phyloP scores from a whole-genome alignment of 257 asterid genomes.

The Verbena officinalis region DNA sequence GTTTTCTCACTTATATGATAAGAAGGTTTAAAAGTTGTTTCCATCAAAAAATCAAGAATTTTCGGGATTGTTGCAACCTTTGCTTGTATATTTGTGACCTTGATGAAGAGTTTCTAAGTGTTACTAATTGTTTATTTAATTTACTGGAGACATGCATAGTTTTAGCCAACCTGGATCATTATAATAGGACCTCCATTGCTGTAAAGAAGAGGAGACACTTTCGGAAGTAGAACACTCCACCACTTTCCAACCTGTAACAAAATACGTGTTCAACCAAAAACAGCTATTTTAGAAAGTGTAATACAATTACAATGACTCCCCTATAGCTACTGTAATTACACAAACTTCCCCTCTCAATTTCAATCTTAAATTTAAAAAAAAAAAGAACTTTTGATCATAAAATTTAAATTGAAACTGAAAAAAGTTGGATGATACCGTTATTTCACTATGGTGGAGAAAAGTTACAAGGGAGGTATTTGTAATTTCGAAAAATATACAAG shows the following conservation, averaged over 20 bases:
- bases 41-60: too few species aligned
- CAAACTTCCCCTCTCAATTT: too few species aligned
- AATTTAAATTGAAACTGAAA: too few species aligned
- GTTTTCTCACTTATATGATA: too few species aligned
- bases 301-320: background rate
- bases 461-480: too few species aligned
- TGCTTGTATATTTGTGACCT: slow-evolving; percentile 6
- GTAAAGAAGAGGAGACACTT: slow-evolving; percentile 70
- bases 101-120: background rate
- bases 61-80: background rate
- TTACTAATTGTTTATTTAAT: slow-evolving; percentile 4
- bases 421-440: too few species aligned
- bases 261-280: slow-evolving; percentile 22
- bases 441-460: too few species aligned
- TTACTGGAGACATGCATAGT: background rate
- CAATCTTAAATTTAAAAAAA: too few species aligned
- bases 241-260: slow-evolving; percentile 74
- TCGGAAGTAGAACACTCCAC: slow-evolving; percentile 88
- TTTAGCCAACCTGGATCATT: slow-evolving; percentile 80
- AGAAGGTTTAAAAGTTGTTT: too few species aligned
- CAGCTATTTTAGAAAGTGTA: slow-evolving; percentile 4
- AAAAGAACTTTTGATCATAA: too few species aligned
- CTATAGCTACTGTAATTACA: too few species aligned
- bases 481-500: too few species aligned
- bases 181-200: slow-evolving; percentile 88